These are phyloP conservation scores for Populus hybrid DNA, from an alignment of 441 rosid genomes.

Conservation along the genomic window DNA sequence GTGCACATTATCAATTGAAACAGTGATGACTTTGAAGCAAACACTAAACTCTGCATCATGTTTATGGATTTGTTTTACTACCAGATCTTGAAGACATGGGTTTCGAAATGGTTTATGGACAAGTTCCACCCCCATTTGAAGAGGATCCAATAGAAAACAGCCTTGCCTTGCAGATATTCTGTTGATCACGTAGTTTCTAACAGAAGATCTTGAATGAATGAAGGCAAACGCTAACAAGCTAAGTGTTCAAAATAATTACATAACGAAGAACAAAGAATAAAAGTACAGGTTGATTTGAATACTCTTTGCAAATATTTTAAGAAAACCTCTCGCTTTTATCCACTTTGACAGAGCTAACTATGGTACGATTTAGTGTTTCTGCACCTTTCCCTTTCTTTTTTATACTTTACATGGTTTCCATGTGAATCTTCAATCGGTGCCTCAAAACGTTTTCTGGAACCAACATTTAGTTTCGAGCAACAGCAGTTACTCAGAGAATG, in stretches of 20 bases:
- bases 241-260: no score
- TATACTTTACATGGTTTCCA: background rate
- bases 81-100: constrained; percentile 96
- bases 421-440: background rate
- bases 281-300: no score
- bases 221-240: no score
- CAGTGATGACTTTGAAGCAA: background rate
- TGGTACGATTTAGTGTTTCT: background rate
- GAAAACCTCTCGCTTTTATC: no score
- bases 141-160: constrained; percentile 64
- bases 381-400: no score
- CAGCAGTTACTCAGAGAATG: background rate
- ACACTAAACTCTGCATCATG: background rate
- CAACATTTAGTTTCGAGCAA: background rate
- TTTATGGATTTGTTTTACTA: background rate
- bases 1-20: background rate
- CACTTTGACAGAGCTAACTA: no score
- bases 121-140: constrained; percentile 70
- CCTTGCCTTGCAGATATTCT: constrained; percentile 53
- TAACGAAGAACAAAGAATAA: no score
- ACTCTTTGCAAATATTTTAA: no score
- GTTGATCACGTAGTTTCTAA: no score
- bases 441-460: background rate
- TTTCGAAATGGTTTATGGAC: constrained; percentile 91
- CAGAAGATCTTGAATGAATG: no score